Conservation (phyloP, 805 yeast genomes). For the Candida pini region DNA sequence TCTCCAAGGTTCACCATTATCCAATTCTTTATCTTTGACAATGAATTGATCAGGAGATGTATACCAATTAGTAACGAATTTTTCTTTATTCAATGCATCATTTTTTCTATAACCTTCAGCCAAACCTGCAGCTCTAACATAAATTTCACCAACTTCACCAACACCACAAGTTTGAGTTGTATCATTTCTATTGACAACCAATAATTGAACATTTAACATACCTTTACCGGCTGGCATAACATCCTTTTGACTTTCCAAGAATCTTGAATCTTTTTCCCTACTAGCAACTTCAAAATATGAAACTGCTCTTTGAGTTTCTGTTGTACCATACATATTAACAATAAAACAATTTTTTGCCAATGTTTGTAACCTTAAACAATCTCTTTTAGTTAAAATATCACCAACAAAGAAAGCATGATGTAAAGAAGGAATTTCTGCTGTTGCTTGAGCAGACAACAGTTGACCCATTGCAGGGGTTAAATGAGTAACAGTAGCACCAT, state of each 20-base stretch:
- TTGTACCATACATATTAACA: conserved; percentile 98
- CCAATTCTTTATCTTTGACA: conserved; percentile 42
- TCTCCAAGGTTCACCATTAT: conserved; percentile 60
- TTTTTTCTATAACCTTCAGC: conserved; percentile 94
- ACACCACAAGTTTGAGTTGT: conserved; percentile 91
- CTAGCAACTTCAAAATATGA: conserved; percentile 88
- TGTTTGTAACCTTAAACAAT: conserved; percentile 87
- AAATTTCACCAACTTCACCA: conserved; percentile 98
- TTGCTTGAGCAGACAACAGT: conserved; percentile 89
- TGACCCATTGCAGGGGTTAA: conserved; percentile 99
- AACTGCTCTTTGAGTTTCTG: conserved; percentile 98
- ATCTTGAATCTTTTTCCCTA: conserved; percentile 59
- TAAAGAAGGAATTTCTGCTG: conserved; percentile 73
- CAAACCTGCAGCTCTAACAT: conserved; percentile 96
- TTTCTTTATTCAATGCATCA: conserved; percentile 82
- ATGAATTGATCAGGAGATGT: conserved; percentile 62
- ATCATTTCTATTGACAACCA: conserved; percentile 89
- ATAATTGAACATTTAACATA: conserved; percentile 89
- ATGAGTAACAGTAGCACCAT: conserved; percentile 94
- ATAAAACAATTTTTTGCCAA: conserved; percentile 85
- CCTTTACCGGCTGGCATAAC: conserved; percentile 99
- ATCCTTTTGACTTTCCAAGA: conserved; percentile 81
- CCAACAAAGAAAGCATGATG: conserved; percentile 99
- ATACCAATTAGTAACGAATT: conserved; percentile 91
- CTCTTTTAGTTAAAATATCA: conserved; percentile 94